These are phyloP conservation scores for Chloroidium sp. DNA, from an alignment of 163 green algal genomes.

Conservation along the genomic window DNA sequence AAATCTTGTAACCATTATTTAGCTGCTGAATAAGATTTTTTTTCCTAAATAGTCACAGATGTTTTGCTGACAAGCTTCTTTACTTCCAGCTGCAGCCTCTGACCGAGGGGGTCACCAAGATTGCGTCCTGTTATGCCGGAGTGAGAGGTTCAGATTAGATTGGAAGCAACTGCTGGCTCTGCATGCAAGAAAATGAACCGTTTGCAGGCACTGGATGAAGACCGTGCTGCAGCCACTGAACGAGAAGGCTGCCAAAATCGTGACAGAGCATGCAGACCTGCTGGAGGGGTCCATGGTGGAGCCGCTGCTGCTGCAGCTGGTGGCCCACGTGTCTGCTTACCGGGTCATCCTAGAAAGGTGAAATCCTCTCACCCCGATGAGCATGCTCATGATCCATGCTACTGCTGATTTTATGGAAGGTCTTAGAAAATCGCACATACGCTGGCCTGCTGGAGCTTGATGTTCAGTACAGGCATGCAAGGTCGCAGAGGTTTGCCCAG, in stretches of 20 bases:
- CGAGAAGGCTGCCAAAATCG: slow-evolving; percentile 48
- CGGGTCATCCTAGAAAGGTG: slow-evolving; percentile 51
- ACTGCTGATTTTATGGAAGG: too few relatives aligned
- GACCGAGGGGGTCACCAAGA: not conserved
- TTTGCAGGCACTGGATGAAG: slow-evolving; percentile 48
- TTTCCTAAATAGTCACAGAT: too few relatives aligned
- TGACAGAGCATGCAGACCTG: slow-evolving; percentile 46
- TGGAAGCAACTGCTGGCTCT: too few relatives aligned
- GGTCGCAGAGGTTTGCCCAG: too few relatives aligned
- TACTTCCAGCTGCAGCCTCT: not conserved
- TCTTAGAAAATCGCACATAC: too few relatives aligned
- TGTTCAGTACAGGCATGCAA: too few relatives aligned
- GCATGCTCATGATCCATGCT: too few relatives aligned
- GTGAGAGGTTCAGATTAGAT: too few relatives aligned
- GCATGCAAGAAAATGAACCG: too few relatives aligned
- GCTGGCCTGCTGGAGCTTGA: too few relatives aligned
- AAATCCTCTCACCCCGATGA: not conserved
- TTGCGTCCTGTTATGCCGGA: not conserved
- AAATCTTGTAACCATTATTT: too few relatives aligned
- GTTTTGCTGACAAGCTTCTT: not conserved
- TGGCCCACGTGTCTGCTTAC: slow-evolving; percentile 43
- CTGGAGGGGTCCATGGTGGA: slow-evolving; percentile 40
- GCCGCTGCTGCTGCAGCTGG: slow-evolving; percentile 49
- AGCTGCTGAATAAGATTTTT: too few relatives aligned
- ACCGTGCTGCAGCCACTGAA: slow-evolving; percentile 79